These are phyloP conservation scores for Balakata baccata DNA, from an alignment of 345 rosid species.

Conservation along the genomic window DNA sequence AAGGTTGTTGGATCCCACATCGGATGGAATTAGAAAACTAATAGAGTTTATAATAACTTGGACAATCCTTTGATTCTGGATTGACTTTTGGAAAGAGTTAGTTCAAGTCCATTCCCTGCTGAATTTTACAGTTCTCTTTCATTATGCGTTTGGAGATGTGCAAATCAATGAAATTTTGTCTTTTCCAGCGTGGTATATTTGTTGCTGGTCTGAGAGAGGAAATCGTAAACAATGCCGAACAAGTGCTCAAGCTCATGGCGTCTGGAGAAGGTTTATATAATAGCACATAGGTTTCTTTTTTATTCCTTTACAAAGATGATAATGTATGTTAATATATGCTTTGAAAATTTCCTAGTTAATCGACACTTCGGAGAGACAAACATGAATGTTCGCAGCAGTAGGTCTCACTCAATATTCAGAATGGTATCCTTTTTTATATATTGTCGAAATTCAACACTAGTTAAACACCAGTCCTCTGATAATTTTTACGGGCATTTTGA, in stretches of 20 bases:
- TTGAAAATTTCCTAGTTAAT: constrained; percentile 43
- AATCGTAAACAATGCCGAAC: constrained; percentile 74
- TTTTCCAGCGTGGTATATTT: constrained; percentile 73
- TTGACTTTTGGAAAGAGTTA: too few relatives aligned
- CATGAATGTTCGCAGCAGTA: constrained; percentile 92
- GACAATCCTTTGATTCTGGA: too few relatives aligned
- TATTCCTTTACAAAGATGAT: background rate
- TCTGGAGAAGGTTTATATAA: constrained; percentile 78
- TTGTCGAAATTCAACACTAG: background rate
- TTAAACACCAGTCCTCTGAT: background rate
- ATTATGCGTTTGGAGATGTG: constrained; percentile 10
- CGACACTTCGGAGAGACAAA: constrained; percentile 96
- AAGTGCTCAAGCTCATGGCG: constrained; percentile 73
- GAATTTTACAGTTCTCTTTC: too few relatives aligned
- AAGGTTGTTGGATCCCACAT: too few relatives aligned
- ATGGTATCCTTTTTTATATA: constrained; percentile 49
- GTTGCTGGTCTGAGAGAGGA: constrained; percentile 88
- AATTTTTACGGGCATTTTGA: too few relatives aligned
- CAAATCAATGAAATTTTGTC: constrained; percentile 11
- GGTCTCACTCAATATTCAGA: constrained; percentile 95
- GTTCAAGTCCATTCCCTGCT: too few relatives aligned
- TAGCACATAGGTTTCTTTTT: background rate
- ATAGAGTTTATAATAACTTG: too few relatives aligned
- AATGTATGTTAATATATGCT: constrained; percentile 4
- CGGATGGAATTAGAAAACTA: too few relatives aligned